Percentiles rank a stretch among this genome's conserved stretches.
These are phyloP conservation scores for Aspergillus thermomutatus DNA, from an alignment of 2,329 filamentous ascomycete genomes.

Conservation along the genomic window DNA sequence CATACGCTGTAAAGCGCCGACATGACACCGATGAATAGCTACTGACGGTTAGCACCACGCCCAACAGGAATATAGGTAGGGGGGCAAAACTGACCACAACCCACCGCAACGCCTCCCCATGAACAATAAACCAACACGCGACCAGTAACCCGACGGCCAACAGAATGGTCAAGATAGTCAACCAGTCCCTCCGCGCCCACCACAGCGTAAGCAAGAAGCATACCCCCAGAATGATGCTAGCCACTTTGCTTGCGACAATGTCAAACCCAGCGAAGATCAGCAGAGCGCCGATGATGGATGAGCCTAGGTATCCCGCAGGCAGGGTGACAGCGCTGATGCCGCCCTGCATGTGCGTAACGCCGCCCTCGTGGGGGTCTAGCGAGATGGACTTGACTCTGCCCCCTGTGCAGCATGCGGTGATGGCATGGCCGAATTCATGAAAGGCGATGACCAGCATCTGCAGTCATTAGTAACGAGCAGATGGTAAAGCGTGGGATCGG, in stretches of 20 bases:
- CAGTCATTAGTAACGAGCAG: background rate
- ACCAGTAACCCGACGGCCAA: conserved; percentile 68
- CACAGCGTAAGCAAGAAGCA: conserved; percentile 76
- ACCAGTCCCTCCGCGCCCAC: conserved; percentile 77
- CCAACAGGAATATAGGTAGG: background rate
- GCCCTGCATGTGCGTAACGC: conserved; percentile 73
- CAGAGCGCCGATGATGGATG: conserved; percentile 70
- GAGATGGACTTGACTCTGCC: conserved; percentile 71
- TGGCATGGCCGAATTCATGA: conserved; percentile 74
- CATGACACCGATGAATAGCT: conserved; percentile 80
- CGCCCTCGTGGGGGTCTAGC: conserved; percentile 72
- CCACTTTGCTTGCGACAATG: conserved; percentile 77
- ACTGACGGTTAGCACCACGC: conserved; percentile 4
- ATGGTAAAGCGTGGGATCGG: background rate
- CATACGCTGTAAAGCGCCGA: conserved; percentile 75
- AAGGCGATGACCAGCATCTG: conserved; percentile 82
- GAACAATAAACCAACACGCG: conserved; percentile 75
- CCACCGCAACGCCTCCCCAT: conserved; percentile 70
- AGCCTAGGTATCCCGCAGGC: conserved; percentile 75
- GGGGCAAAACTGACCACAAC: conserved; percentile 54
- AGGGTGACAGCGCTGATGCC: conserved; percentile 68
- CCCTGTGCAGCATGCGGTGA: conserved; percentile 68
- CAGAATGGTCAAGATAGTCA: conserved; percentile 69
- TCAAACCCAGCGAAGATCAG: conserved; percentile 78
- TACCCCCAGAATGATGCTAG: conserved; percentile 67